These are phyloP conservation scores for Lomentospora prolificans DNA, from an alignment of 2,329 filamentous ascomycete species.

Conservation along the genomic window DNA sequence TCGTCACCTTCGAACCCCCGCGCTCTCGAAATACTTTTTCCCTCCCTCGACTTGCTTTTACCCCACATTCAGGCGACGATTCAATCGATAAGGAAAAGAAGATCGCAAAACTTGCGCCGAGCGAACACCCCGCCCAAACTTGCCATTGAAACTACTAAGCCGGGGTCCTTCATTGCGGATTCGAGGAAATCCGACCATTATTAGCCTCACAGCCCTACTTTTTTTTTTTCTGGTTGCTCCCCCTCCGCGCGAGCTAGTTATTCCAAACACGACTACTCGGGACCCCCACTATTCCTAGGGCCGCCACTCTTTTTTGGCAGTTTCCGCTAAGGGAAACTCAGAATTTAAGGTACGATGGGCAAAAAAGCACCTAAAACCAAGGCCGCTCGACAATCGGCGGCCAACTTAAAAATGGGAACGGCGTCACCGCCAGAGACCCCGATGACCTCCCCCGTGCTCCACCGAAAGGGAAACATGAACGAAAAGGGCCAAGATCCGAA, in stretches of 20 bases:
- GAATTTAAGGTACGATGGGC: background rate
- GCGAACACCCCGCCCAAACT: background rate
- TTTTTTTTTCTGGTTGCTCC: too few species aligned
- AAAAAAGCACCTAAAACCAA: background rate
- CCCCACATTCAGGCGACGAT: slow-evolving; percentile 6
- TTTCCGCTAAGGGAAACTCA: background rate
- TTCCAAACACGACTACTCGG: background rate
- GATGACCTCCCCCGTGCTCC: slow-evolving; percentile 4
- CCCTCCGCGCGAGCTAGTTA: background rate
- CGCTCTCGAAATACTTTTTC: slow-evolving; percentile 8
- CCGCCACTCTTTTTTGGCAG: background rate
- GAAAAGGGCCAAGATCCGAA: background rate
- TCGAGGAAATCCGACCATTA: background rate
- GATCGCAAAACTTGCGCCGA: background rate
- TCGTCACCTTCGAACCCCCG: slow-evolving; percentile 1
- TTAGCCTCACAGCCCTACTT: too few species aligned
- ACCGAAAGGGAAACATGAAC: background rate
- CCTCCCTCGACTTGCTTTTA: slow-evolving; percentile 8
- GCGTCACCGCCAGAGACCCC: slow-evolving; percentile 9
- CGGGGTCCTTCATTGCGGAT: background rate
- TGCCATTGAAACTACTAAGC: background rate
- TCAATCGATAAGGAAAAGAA: background rate
- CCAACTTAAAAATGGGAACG: slow-evolving; percentile 3
- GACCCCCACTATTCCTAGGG: background rate
- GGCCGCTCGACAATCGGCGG: slow-evolving; percentile 3